Base-by-base conservation (phyloP, 768 basidiomycete genomes). In the Bullera alba region DNA sequence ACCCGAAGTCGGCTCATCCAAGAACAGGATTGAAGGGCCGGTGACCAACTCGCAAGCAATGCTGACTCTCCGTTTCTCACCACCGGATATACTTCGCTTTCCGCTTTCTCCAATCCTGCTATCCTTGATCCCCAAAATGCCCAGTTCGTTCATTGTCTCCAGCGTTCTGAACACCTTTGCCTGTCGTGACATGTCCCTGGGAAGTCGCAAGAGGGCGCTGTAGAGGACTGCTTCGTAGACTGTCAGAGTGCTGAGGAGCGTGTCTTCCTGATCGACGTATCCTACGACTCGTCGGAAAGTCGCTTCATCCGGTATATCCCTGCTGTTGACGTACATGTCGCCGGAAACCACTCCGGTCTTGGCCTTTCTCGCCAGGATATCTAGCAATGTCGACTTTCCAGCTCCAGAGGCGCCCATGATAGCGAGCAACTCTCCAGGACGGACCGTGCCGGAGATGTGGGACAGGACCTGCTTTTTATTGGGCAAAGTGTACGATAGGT, bases 21-120 rank as follows among this genome's bases (percentile, higher is more conserved):
- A 78, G 77, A 96, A 93, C 28, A 99, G 71, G 43, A 99, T 91
- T 0, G 89, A 92, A 14, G 95, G 95, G 37, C 87, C 89, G 0
- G 93, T 99, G 29, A 99, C 95, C 22, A 99, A 78, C 74, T 99
- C 95, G 69, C 95, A 99, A 34, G 95, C 95, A 57, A 99, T 97
- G 0, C 86, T 89, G 1, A 97, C 95, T 3, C 95, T 79, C 28
- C 95, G 81, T 75, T 97, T 97, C 77, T 99, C 95, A 15, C 95
- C 95, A 39, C 95, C 95, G 27, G 90, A 93, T 49, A 97, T 97
- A 12, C 87, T 88, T 10, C 95, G 80, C 52, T 80, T 81, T 26
- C 87, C 87, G 46, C 82, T 82, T 36, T 87, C 86, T 1, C 95
- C 95, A 51, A 99, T 91, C 54, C 89, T 77, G 60, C 81, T 82